Base-by-base conservation (phyloP, 129 eudicot genomes). In the Smallanthus sonchifolius region DNA sequence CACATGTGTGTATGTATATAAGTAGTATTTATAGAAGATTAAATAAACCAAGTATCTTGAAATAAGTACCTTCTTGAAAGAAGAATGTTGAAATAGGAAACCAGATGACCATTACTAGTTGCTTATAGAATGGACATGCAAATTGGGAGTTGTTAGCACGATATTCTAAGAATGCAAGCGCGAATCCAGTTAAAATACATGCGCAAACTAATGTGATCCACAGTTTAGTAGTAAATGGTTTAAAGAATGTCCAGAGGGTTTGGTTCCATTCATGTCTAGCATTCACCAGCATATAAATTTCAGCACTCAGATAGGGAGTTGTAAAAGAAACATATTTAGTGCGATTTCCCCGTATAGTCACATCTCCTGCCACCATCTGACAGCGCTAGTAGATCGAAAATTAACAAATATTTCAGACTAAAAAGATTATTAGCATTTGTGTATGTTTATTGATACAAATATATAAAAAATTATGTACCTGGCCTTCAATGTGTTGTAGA, bases 211-310 rank as follows among this genome's bases (percentile, higher is more conserved):
- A 3, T 70, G 82, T 37, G 44, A 61, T 35, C 82, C 82, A 78
- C 5, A 78, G 9, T 70, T 38, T 7, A 3, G n/a, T 5, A 8
- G 72, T 77, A 70, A 78, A 78, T 4, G 82, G 82, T 62, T 63
- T 70, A 36, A 78, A 11, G 14, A 70, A 62, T 38, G 77, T 78
- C 82, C 72, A 62, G 2, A 78, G 24, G 9, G 36, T 78, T 70
- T 70, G 72, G 36, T 70, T 78, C 72, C 77, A 78, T 70, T 78
- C 72, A 61, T 37, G 76, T 14, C 56, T 1, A 14, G 65, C 65
- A 37, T 2, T 65, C 43, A 78, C 82, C 70, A 78, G 82, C 77
- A 78, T 72, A 39, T 78, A 78, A 62, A 78, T 75, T 62, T 78
- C 82, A 5, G 77, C 43, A n/a, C 65, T 70, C 11, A 78, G 44